A percentile compares a stretch with the other conserved stretches of the same genome.
These are phyloP conservation scores for Xerocomus spinulosus DNA, from an alignment of 768 basidiomycete genomes.

Conservation along the genomic window DNA sequence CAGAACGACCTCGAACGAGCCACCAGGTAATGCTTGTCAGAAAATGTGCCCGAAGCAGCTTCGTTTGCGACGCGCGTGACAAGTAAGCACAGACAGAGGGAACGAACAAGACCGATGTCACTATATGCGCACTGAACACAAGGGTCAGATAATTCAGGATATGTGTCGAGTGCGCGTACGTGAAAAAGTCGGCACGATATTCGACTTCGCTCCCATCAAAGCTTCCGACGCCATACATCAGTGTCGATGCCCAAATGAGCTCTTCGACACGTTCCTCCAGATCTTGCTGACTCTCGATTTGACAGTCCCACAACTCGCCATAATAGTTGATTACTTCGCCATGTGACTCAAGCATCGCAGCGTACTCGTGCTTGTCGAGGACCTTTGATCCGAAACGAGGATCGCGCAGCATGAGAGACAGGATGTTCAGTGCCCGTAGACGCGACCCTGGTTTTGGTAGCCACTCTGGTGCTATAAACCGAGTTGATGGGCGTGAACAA, in stretches of 20 bases:
- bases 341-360: slow-evolving; percentile 33
- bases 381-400: slow-evolving; percentile 28
- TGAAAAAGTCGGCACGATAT: slow-evolving; percentile 65
- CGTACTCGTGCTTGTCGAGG: slow-evolving; percentile 33
- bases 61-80: slow-evolving; percentile 53
- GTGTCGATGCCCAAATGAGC: slow-evolving; percentile 48
- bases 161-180: slow-evolving; percentile 37
- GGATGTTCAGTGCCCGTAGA: slow-evolving; percentile 44
- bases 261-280: slow-evolving; percentile 57
- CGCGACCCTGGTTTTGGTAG: slow-evolving; percentile 31
- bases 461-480: slow-evolving; percentile 19
- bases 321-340: slow-evolving; percentile 40
- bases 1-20: slow-evolving; percentile 52
- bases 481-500: neutral
- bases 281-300: slow-evolving; percentile 34
- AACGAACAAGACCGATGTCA: slow-evolving; percentile 63
- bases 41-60: slow-evolving; percentile 60
- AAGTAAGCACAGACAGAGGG: slow-evolving; percentile 45
- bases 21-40: slow-evolving; percentile 48
- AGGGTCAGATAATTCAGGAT: slow-evolving; percentile 2
- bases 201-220: slow-evolving; percentile 34
- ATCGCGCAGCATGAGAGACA: slow-evolving; percentile 54
- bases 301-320: slow-evolving; percentile 44
- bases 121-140: slow-evolving; percentile 55
- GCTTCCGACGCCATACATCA: slow-evolving; percentile 61